Evolutionary conservation across 495 filamentous ascomycete genomes (phyloP), one percentile per base, ranked within the genome.

Genomic region (Hypoxylon subgilvum): DNA sequence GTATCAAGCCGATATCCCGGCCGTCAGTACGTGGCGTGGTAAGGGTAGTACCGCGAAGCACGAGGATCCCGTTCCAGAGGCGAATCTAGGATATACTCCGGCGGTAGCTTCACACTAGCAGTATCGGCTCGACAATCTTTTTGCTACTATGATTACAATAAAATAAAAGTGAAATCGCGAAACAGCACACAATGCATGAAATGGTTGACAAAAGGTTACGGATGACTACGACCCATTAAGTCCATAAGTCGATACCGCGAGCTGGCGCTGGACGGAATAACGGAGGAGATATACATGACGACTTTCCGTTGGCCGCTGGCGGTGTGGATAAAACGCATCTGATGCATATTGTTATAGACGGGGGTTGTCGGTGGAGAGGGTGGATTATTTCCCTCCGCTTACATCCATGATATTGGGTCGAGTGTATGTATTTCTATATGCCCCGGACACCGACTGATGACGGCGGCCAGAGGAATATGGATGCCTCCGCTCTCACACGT

Each of bases 21-120:
- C 94, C 14, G 94, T 98, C 14, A 92, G 88, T 65, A 98, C 94
- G 28, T 98, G 91, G 85, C 81, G 94, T 45, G 91, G 86, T 17
- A 96, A 96, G 76, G 92, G 93, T 13, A 92, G 85, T 51, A 90
- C 88, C 6, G 93, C 93, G 4, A 92, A 92, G 56, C 81, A 82
- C 52, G 81, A 84, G 53, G 77, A 81, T 36, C 78, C 78, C 1
- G 36, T 62, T 0, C 75, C 78, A 3, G 76, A 79, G 31, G 65
- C 63, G 16, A 63, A 54, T 10, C 18, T 63, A 10, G 60, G 60
- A 8, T 63, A 32, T 19, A 34, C 42, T 14, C 47, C 60, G 18
- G 45, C 41, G 27, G 47, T 47, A 9, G 36, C 61, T 32, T 44
- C 47, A n/a, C 49, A 64, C 36, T 58, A 45, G 35, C 19, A 18